A percentile compares a stretch with the other conserved stretches of the same genome.
Evolutionary conservation across 108 stramenopile genomes (phyloP).

Genomic region (Pseudonitzschia delicatissima): DNA sequence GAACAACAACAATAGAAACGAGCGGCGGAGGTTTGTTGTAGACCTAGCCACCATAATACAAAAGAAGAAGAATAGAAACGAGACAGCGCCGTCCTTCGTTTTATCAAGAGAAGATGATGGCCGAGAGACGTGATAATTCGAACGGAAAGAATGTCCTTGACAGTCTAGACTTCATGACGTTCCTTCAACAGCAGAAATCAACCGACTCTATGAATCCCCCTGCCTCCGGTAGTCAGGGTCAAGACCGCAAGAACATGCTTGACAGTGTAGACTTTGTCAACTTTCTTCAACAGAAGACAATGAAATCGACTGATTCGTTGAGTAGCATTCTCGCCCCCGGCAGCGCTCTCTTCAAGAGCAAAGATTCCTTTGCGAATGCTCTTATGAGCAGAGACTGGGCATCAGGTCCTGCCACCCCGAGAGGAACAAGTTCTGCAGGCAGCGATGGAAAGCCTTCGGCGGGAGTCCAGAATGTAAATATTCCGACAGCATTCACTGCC

Average conservation of each 20-base stretch:
- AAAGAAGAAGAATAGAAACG: no score
- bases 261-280: slow-evolving; percentile 19
- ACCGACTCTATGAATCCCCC: no score
- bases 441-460: not conserved
- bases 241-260: slow-evolving; percentile 3
- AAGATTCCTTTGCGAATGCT: slow-evolving; percentile 15
- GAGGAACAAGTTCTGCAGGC: not conserved
- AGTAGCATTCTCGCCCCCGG: not conserved
- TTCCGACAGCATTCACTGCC: not conserved
- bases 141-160: no score
- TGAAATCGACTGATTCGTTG: slow-evolving; percentile 17
- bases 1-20: no score
- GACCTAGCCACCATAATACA: no score
- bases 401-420: not conserved
- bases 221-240: not conserved
- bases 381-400: slow-evolving; percentile 24
- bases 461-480: not conserved
- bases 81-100: no score
- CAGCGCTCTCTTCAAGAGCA: slow-evolving; percentile 28
- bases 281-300: slow-evolving; percentile 13
- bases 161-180: not conserved
- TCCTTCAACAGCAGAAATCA: not conserved
- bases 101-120: no score
- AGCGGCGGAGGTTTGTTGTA: no score
- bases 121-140: no score